Base-by-base conservation (phyloP, 768 basidiomycete species). In the Panaeolus papilionaceus region DNA sequence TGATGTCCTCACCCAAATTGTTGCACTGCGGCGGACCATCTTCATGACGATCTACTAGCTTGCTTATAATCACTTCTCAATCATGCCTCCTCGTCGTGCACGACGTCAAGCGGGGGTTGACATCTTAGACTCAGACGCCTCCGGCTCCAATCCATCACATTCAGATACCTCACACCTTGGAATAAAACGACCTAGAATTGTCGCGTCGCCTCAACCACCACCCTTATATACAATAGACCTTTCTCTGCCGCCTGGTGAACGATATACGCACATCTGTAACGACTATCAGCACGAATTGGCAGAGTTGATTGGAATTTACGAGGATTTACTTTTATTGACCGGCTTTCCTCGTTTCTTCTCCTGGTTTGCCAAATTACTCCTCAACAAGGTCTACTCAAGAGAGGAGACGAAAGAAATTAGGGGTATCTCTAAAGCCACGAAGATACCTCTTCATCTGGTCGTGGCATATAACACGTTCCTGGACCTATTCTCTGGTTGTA, bases 381-480 rank as follows among this genome's bases (percentile, higher is more conserved):
- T 82, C 38, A 69, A 72, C 61, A 73, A 75, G 38, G 78, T 82
- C 28, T 69, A 72, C 45, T 76, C 75, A 3, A 42, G 64, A 3
- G 80, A 81, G 65, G 80, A 82, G 63, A 79, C 75, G 2, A 68
- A 73, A 54, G 79, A 81, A 66, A 77, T 81, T 4, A 68, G 68
- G 28, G 79, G 79, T 0, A 80, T 82, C 8, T 65, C 79, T 1
- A 66, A 71, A 38, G 73, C 54, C 23, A 75, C 76, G 11, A 75
- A 73, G 4, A 72, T 79, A 20, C 76, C 75, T 5, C 40, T 78
- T 11, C 75, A 79, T 67, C 70, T 80, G 10, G 77, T 79, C 2
- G 78, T 82, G 6, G 81, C 80, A 23, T 80, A 76, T 66, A 81
- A 80, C 70, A 81, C 80, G 2, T 80, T 82, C 54, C 68, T 82